Conservation (phyloP, 345 rosid genomes). For the Pistacia atlantica region DNA sequence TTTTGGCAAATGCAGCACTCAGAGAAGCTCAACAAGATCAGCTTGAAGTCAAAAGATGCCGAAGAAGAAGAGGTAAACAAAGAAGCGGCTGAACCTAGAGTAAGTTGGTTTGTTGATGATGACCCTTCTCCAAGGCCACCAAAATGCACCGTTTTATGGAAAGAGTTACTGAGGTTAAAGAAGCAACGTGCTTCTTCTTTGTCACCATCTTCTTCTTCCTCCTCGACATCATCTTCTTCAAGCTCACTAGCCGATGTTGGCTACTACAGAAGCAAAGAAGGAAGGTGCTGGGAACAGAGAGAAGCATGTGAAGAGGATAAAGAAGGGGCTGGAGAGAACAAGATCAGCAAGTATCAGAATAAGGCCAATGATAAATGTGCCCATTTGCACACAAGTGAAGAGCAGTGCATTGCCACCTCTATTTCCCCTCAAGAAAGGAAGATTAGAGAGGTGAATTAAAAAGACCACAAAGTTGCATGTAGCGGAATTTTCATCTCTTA, state of each 20-base stretch:
- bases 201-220: constrained; percentile 55
- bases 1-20: constrained; percentile 81
- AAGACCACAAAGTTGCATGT: neutral
- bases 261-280: constrained; percentile 40
- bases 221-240: constrained; percentile 67
- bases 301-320: constrained; percentile 66
- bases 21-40: constrained; percentile 66
- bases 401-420: constrained; percentile 58
- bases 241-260: constrained; percentile 52
- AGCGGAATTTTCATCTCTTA: constrained; percentile 10
- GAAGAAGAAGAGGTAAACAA: constrained; percentile 41
- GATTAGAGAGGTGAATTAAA: constrained; percentile 48
- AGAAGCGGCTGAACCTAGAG: constrained; percentile 39
- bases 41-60: constrained; percentile 39
- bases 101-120: constrained; percentile 83
- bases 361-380: constrained; percentile 85
- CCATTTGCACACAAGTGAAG: constrained; percentile 69
- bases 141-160: constrained; percentile 93
- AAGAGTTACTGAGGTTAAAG: constrained; percentile 83
- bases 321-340: constrained; percentile 79
- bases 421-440: constrained; percentile 68
- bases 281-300: constrained; percentile 36
- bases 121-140: constrained; percentile 99
- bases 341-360: constrained; percentile 77
- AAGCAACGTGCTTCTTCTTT: constrained; percentile 67